These are phyloP conservation scores for Suhomyces chickasaworum DNA, from an alignment of 1,139 yeast species.

Conservation along the genomic window DNA sequence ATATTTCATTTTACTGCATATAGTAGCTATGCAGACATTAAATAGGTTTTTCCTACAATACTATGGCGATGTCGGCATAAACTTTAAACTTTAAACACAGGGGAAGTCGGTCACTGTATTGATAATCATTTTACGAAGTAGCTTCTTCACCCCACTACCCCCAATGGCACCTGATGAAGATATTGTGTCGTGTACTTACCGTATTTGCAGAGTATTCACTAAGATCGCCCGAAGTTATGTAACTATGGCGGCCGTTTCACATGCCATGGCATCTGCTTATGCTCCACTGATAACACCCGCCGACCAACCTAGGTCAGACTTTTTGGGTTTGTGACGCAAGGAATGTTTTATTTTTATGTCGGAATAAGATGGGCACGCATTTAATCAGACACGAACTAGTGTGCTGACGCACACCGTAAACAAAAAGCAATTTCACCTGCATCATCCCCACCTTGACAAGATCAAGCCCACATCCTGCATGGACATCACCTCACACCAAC, in stretches of 20 bases:
- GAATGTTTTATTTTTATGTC: conserved; percentile 5
- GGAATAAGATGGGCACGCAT: conserved; percentile 1
- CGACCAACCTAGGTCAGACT: conserved; percentile 4
- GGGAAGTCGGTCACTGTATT: neutral
- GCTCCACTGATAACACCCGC: conserved; percentile 1
- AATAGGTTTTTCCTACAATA: neutral
- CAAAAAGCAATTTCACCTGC: conserved; percentile 10
- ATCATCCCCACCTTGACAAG: conserved; percentile 1
- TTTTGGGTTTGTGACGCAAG: conserved; percentile 5
- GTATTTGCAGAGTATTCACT: neutral
- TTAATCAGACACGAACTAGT: conserved; percentile 9
- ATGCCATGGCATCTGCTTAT: neutral
- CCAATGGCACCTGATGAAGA: no score
- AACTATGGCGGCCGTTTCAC: conserved; percentile 4
- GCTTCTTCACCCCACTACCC: neutral
- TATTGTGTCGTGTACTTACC: neutral
- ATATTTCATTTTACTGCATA: neutral
- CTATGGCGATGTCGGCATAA: conserved; percentile 1
- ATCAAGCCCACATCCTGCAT: neutral
- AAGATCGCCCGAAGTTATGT: conserved; percentile 4
- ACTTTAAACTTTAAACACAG: neutral
- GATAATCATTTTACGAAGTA: neutral
- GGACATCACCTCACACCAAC: neutral
- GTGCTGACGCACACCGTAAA: conserved; percentile 1
- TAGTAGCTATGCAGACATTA: neutral